Conservation (phyloP, 345 rosid species). For the Salix arbutifolia region DNA sequence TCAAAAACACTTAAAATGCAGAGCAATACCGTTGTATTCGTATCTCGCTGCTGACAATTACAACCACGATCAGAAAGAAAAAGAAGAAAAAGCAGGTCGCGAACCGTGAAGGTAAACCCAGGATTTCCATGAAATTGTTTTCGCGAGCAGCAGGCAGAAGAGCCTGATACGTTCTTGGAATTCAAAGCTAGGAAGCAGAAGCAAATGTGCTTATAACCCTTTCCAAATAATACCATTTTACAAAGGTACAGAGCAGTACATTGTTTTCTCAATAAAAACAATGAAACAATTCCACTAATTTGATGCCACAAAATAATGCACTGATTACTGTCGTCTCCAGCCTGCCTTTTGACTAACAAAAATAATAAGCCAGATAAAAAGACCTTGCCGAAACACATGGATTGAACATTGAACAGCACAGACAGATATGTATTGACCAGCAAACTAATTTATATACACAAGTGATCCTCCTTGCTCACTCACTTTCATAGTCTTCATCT, state of each 20-base stretch:
- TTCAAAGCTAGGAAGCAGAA: neutral
- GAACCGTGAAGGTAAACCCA: too few relatives aligned
- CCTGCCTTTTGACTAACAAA: neutral
- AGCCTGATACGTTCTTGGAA: too few relatives aligned
- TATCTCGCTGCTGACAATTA: too few relatives aligned
- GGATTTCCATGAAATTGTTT: too few relatives aligned
- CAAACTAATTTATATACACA: constrained; percentile 18
- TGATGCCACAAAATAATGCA: constrained; percentile 8
- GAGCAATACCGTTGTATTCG: too few relatives aligned
- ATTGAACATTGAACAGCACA: neutral
- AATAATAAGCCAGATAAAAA: neutral
- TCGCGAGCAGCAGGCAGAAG: too few relatives aligned
- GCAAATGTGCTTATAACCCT: neutral
- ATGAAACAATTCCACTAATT: constrained; percentile 10
- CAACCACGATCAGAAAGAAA: too few relatives aligned
- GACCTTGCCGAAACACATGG: neutral
- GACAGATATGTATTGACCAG: neutral
- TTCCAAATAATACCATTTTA: neutral
- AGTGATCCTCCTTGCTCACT: constrained; percentile 18
- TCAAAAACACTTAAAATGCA: too few relatives aligned
- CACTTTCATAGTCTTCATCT: constrained; percentile 80
- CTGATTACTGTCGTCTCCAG: constrained; percentile 7
- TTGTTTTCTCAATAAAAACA: neutral
- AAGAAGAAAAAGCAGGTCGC: too few relatives aligned
- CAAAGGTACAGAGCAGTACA: neutral